Evolutionary conservation across 2,329 filamentous ascomycete genomes (phyloP).

Genomic region (Aspergillus sp.): DNA sequence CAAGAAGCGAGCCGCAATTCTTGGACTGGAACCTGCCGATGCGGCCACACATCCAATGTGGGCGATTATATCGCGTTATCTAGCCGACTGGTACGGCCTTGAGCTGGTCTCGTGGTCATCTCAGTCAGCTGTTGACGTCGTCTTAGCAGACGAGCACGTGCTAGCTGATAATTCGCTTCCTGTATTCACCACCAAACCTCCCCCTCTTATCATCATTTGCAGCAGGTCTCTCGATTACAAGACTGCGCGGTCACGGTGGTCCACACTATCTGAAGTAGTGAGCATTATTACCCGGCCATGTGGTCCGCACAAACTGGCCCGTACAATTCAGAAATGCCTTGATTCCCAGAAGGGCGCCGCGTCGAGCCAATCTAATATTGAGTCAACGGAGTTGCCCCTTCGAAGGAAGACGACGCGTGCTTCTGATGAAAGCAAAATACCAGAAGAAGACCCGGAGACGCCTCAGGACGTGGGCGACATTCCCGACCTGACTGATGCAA

Average conservation of each 20-base stretch:
- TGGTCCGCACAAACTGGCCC: conserved; percentile 43
- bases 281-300: conserved; percentile 43
- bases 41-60: conserved; percentile 27
- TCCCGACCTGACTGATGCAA: conserved; percentile 8
- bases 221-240: conserved; percentile 37
- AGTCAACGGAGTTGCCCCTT: no score
- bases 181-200: conserved; percentile 11
- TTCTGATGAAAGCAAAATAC: not conserved
- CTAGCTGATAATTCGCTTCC: conserved; percentile 23
- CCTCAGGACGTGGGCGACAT: not conserved
- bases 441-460: not conserved
- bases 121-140: conserved; percentile 30
- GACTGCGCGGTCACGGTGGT: conserved; percentile 27
- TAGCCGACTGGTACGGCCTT: conserved; percentile 40
- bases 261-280: conserved; percentile 32
- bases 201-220: conserved; percentile 40
- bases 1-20: no score
- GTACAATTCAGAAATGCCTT: conserved; percentile 33
- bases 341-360: no score
- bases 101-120: conserved; percentile 33
- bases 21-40: no score
- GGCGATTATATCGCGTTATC: conserved; percentile 30
- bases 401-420: no score
- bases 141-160: conserved; percentile 35
- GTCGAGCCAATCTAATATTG: no score